Evolutionary conservation across 2,329 filamentous ascomycete species (phyloP), one percentile per base, ranked within the genome.

Genomic region (Verticillium dahliae): DNA sequence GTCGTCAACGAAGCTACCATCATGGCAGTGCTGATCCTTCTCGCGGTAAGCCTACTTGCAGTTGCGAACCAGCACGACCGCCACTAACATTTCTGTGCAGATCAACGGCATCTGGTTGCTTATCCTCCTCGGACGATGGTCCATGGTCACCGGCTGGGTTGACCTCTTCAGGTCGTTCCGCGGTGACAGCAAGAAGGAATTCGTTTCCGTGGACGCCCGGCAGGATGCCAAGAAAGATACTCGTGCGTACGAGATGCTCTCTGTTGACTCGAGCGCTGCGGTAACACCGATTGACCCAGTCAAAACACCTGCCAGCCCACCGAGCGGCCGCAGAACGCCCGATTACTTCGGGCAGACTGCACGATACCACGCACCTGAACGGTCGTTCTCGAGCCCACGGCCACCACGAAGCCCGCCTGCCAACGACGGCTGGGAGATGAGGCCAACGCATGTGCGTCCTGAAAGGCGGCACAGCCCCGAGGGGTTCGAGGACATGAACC

Each of bases 61-160:
- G 13, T n/a, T 9, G 34, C 15, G 54, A 34, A 34, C 3, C 31
- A 15, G 34, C 5, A 15, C 27, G 22, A 22, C 15, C 54, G 9
- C n/a, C 34, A 33, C 27, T 56, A 22, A 33, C 54, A 34, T 34
- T 34, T 34, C 27, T 15, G 22, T 55, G 18, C 66, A 91, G 88
- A 81, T 92, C 66, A 93, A 93, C 66, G 94, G 94, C 7, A 78
- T 98, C 57, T 96, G 94, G 87, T 85, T 90, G 58, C 82, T 96
- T 62, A 75, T 97, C 60, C 85, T 98, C 62, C 85, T 97, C 37
- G 89, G 90, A 41, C 89, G 93, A 59, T 87, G 85, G 73, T 89
- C 90, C n/a, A 96, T 98, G 88, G 80, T 96, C 61, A 84, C 81
- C 3, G 95, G 90, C 65, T 99, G 95, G 95, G 67, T 80, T 52